Evolutionary conservation across 1,284 basidiomycete species (phyloP).

Genomic region (Xerocomus amazonicus): DNA sequence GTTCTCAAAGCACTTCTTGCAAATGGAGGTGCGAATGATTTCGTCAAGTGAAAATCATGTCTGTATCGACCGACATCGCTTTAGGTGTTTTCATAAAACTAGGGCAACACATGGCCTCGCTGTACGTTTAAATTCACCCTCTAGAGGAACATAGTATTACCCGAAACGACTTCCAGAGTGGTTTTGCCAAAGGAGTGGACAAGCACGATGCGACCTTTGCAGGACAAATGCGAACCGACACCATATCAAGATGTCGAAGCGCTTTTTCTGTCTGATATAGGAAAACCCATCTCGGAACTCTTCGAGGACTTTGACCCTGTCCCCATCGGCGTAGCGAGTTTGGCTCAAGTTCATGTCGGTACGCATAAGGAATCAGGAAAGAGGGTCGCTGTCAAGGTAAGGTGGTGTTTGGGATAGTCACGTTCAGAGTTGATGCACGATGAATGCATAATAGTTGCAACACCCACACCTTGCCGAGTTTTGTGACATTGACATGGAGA

Average conservation of each 20-base stretch:
- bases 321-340: conserved; percentile 93
- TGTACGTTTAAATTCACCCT: conserved; percentile 39
- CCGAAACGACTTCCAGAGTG: conserved; percentile 31
- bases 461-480: conserved; percentile 95
- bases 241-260: conserved; percentile 64
- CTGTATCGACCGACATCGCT: not conserved
- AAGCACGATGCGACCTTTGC: conserved; percentile 62
- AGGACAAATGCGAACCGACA: conserved; percentile 84
- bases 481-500: conserved; percentile 79
- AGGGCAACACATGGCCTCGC: conserved; percentile 83
- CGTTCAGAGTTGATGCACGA: not conserved
- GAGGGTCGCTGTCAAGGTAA: conserved; percentile 86
- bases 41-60: not conserved
- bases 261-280: conserved; percentile 74
- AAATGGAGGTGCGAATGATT: conserved; percentile 68
- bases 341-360: conserved; percentile 95
- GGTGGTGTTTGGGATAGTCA: conserved; percentile 7
- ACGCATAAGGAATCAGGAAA: conserved; percentile 67
- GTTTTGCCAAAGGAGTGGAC: conserved; percentile 85
- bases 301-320: conserved; percentile 83
- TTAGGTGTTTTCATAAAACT: conserved; percentile 88
- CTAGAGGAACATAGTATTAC: not conserved
- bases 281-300: conserved; percentile 55
- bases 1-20: conserved; percentile 77
- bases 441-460: conserved; percentile 58